Base-by-base conservation (phyloP, 441 rosid genomes). In the Erodium moschatum region DNA sequence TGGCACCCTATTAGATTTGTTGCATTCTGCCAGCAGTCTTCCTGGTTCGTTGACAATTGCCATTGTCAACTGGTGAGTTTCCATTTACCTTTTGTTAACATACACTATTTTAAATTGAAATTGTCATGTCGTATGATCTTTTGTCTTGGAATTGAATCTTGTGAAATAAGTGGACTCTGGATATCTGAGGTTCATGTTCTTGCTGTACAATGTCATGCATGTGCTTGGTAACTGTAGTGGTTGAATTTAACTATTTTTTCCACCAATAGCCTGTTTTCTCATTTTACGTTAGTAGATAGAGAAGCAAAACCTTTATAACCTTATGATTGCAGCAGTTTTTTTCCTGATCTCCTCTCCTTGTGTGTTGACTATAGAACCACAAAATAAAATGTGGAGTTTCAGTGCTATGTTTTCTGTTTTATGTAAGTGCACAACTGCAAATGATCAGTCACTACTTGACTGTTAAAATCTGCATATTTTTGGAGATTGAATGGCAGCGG, bases 51-150 rank as follows among this genome's bases (percentile, higher is more conserved):
- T 92, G 82, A 84, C 84, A 67, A 85, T 92, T 76, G 67, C 90
- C 19, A 74, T 86, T 77, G 78, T 95, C 67, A 83, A 83, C 85
- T 85, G 99, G 99, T 95, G 91, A 85, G 98, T 79, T 76, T 75
- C 69, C 74, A 72, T 66, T 69, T 73, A 21, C 72, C 44, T 62
- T 62, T 31, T 63, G 42, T 12, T 58, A 58, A 58, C 5, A 35
- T 35, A 35, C 40, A 3, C 40, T 35, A 35, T 9, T 63, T 13
- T 33, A 11, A 29, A 6, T 63, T 63, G 42, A 31, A 64, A 29
- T 13, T 29, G 42, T 63, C 33, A 13, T 29, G 40, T 6, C 29
- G 42, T 63, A 64, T 63, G 42, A n/a, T 31, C 40, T 63, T 2
- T 63, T 63, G 5, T 31, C 38, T 24, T 63, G 40, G 29, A 63